Evolutionary conservation across 371 early-diverging fungal genomes (phyloP), one percentile per base, ranked within the genome.

Genomic region (Mucor velutinosus): DNA sequence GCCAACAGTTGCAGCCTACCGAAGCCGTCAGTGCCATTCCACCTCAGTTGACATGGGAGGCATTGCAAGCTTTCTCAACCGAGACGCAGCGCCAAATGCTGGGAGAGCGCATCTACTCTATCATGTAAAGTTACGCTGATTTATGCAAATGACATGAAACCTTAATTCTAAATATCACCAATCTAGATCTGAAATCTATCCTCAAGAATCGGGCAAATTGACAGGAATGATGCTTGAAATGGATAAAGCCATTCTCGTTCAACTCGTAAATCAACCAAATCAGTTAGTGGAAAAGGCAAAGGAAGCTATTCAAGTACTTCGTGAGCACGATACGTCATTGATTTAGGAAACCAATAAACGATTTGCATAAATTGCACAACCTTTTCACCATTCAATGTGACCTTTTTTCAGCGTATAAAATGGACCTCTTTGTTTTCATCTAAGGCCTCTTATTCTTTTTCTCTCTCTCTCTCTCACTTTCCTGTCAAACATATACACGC

Each of bases 211-310:
- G 64, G 95, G 95, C 66, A 97, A 99, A 89, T 92, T 99, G 68
- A 99, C 99, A 10, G 98, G 98, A 57, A 97, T 97, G 97, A 82
- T 99, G 57, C 81, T 99, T 59, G 99, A 99, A 84, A 95, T 97
- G 96, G 96, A 96, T 72, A 93, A 93, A 76, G 79, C 88, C 60
- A 95, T 95, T 77, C 80, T 98, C 51, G 76, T 98, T 51, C 87
- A 92, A 73, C 75, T 99, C 62, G 74, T 98, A 57, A 96, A 95
- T 79, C 80, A 87, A 73, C 82, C 82, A 60, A 87, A 82, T 29
- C 87, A 89, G 29, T 82, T 93, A 72, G 76, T 84, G 58, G 77
- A 71, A 66, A 75, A 79, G 39, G 71, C 72, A 43, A 59, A 62
- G 30, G 79, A 81, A 58, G 76, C 77, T 11, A 66, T 74, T 15